Evolutionary conservation across 495 filamentous ascomycete species (phyloP).

Genomic region (Penicillium taxi): DNA sequence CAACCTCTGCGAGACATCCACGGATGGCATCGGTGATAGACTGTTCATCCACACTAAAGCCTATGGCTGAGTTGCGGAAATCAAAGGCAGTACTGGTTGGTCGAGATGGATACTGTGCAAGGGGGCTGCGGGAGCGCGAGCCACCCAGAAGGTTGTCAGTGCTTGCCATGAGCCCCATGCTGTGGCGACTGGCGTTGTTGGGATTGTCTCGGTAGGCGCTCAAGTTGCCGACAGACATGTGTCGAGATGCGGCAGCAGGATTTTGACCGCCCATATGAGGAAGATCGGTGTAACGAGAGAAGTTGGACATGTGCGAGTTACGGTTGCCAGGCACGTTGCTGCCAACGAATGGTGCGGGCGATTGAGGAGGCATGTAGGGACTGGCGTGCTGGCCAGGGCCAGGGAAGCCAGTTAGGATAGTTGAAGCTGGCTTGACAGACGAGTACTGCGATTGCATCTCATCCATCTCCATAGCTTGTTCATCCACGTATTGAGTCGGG

Average conservation of each 20-base stretch:
- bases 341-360: slow-evolving; percentile 57
- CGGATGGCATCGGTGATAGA: slow-evolving; percentile 77
- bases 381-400: slow-evolving; percentile 45
- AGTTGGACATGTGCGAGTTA: slow-evolving; percentile 50
- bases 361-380: slow-evolving; percentile 73
- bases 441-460: slow-evolving; percentile 97
- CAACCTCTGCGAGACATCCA: slow-evolving; percentile 74
- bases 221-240: slow-evolving; percentile 56
- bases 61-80: slow-evolving; percentile 59
- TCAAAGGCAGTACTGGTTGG: slow-evolving; percentile 60
- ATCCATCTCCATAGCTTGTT: slow-evolving; percentile 77
- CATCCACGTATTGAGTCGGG: slow-evolving; percentile 52
- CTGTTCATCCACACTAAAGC: slow-evolving; percentile 59
- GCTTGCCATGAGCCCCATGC: slow-evolving; percentile 45
- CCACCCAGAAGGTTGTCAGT: slow-evolving; percentile 52
- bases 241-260: slow-evolving; percentile 35
- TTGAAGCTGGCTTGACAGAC: slow-evolving; percentile 85
- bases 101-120: slow-evolving; percentile 41
- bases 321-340: slow-evolving; percentile 43
- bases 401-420: slow-evolving; percentile 81
- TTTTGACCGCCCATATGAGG: slow-evolving; percentile 34
- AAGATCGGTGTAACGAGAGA: slow-evolving; percentile 46
- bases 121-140: slow-evolving; percentile 47
- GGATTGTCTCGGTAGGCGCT: slow-evolving; percentile 49
- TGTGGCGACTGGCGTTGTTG: slow-evolving; percentile 39